Percentiles rank a stretch among this genome's conserved stretches.
phyloP scores from a whole-genome alignment of 345 rosid genomes.

The Abelmoschus esculentus region DNA sequence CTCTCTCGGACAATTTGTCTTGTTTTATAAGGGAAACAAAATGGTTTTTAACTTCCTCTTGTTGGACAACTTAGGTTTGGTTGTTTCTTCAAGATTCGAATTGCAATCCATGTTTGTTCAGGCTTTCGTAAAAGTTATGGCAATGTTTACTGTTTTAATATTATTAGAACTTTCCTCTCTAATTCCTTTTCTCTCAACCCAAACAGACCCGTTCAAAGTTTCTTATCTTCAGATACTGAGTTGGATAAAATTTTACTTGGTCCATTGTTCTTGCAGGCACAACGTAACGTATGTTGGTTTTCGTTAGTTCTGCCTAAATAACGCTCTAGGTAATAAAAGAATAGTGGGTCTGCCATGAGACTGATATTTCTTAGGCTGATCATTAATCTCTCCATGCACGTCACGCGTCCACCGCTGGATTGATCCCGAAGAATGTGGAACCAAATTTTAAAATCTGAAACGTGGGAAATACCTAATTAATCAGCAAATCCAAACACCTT shows the following conservation, averaged over 20 bases:
- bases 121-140: no score
- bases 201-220: not conserved
- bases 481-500: no score
- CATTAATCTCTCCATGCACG: not conserved
- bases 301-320: not conserved
- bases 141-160: no score
- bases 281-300: not conserved
- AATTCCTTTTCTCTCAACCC: no score
- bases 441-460: not conserved
- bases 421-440: not conserved
- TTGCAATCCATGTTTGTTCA: no score
- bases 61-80: no score
- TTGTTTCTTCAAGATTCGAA: no score
- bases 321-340: not conserved
- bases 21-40: no score
- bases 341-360: no score
- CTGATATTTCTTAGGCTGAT: not conserved
- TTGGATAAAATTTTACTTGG: not conserved
- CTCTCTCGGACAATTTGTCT: no score
- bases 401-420: not conserved
- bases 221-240: not conserved
- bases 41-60: not conserved
- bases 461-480: no score
- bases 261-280: not conserved
- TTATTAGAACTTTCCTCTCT: no score